phyloP scores from a whole-genome alignment of 2,329 filamentous ascomycete genomes.

The Diaporthe ampelina region DNA sequence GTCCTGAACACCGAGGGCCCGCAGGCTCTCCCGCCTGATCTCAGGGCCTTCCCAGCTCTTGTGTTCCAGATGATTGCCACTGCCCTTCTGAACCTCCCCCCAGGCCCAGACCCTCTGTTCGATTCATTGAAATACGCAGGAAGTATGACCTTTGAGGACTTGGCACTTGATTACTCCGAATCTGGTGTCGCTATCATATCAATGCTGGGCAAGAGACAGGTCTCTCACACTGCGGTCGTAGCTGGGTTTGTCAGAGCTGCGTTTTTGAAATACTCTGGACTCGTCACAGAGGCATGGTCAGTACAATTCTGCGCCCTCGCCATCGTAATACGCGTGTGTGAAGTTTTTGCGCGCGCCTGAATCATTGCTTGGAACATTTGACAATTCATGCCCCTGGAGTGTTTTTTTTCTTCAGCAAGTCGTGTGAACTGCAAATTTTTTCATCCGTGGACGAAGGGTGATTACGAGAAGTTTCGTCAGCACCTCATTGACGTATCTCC shows the following conservation, averaged over 20 bases:
- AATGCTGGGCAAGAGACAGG: slow-evolving; percentile 69
- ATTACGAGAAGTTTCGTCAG: slow-evolving; percentile 41
- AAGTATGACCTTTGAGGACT: slow-evolving; percentile 71
- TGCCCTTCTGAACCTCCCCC: slow-evolving; percentile 66
- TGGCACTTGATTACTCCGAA: slow-evolving; percentile 73
- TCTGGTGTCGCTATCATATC: slow-evolving; percentile 66
- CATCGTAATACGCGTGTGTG: not conserved
- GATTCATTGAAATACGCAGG: slow-evolving; percentile 70
- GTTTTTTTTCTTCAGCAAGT: not conserved
- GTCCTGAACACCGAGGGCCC: slow-evolving; percentile 64
- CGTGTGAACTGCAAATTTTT: no score
- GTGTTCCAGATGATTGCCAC: slow-evolving; percentile 71
- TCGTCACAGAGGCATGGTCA: slow-evolving; percentile 66
- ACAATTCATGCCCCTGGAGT: not conserved
- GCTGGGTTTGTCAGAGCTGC: slow-evolving; percentile 69
- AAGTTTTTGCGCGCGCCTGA: not conserved
- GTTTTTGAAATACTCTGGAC: slow-evolving; percentile 71
- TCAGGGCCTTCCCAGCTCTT: slow-evolving; percentile 71
- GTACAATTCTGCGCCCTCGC: not conserved
- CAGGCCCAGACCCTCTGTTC: slow-evolving; percentile 62
- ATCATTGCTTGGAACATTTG: not conserved
- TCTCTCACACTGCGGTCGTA: slow-evolving; percentile 69
- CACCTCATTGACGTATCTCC: not conserved
- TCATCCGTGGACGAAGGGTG: no score
- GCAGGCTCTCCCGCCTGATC: slow-evolving; percentile 62